Evolutionary conservation across 306 rosid genomes (phyloP), one percentile per base, ranked within the genome.

Genomic region (Ceratonia siliqua): DNA sequence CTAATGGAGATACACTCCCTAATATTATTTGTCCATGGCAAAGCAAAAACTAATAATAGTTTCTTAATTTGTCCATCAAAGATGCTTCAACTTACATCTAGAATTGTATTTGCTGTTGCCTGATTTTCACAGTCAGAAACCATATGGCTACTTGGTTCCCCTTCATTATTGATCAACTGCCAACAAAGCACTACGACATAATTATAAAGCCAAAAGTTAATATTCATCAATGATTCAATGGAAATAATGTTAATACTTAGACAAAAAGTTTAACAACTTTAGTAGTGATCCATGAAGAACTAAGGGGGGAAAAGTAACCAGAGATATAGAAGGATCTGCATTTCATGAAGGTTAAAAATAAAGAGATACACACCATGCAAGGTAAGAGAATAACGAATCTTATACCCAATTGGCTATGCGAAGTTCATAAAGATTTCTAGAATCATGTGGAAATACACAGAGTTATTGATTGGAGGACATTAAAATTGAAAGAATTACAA

Each of bases 11-110:
- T 2, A 11, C 33, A 10, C 13, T 61, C 74, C 32, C 73, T 74
- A 55, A 21, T 56, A 36, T 35, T 13, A 18, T 39, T 21, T 62
- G 74, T 33, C 5, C 48, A 2, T 28, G 57, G 35, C 39, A n/a
- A n/a, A n/a, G n/a, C n/a, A n/a, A n/a, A n/a, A n/a, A n/a, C n/a
- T n/a, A n/a, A n/a, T n/a, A n/a, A 45, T 41, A 56, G 7, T n/a
- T 50, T 30, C 33, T 13, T 32, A 22, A 70, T 35, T 57, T 50
- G 28, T 9, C 50, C 15, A 57, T 3, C 8, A 74, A 13, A 20
- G 32, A 72, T 59, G 42, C 45, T 85, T 17, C 43, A 11, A 36
- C 88, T 79, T 43, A 87, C 91, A 80, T 63, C 61, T 30, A 20
- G 73, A 62, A 50, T 21, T 53, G 11, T 6, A 59, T 18, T 25